Evolutionary conservation across 306 rosid species (phyloP).

Genomic region (Vigna unguiculata): DNA sequence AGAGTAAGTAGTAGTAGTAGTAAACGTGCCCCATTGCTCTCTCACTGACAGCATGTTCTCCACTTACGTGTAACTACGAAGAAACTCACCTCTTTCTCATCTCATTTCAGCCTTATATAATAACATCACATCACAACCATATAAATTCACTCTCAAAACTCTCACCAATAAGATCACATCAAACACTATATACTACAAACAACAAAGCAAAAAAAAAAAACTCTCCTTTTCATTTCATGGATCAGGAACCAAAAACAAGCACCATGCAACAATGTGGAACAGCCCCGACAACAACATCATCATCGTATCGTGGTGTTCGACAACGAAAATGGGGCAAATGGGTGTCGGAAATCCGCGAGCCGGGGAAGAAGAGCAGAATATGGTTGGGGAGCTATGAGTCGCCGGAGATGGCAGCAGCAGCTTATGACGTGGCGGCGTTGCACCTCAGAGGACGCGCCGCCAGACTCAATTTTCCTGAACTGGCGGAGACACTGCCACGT

Average conservation of each 20-base stretch:
- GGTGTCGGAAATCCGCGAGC: constrained; percentile 91
- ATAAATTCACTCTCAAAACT: not conserved
- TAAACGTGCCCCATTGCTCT: constrained; percentile 45
- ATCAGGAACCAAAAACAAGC: not conserved
- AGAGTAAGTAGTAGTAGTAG: not conserved
- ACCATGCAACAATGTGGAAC: constrained; percentile 35
- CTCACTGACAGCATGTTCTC: constrained; percentile 68
- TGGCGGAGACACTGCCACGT: constrained; percentile 53
- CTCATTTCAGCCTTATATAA: not conserved
- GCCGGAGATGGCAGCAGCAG: constrained; percentile 89
- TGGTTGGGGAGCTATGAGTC: constrained; percentile 89
- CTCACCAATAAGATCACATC: not conserved
- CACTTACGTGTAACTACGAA: constrained; percentile 61
- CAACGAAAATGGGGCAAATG: constrained; percentile 96
- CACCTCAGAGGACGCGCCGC: constrained; percentile 66
- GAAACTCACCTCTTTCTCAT: constrained; percentile 50
- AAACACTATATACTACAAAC: too few relatives aligned
- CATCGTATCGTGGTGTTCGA: constrained; percentile 70
- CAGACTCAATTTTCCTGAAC: constrained; percentile 73
- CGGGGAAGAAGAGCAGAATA: constrained; percentile 80
- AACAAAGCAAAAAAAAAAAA: too few relatives aligned
- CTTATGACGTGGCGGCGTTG: constrained; percentile 87
- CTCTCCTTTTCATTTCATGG: constrained; percentile 12
- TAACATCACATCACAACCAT: not conserved
- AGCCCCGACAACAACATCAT: not conserved